These are phyloP conservation scores for Arachis hypogaea DNA, from an alignment of 306 rosid genomes.

Conservation along the genomic window DNA sequence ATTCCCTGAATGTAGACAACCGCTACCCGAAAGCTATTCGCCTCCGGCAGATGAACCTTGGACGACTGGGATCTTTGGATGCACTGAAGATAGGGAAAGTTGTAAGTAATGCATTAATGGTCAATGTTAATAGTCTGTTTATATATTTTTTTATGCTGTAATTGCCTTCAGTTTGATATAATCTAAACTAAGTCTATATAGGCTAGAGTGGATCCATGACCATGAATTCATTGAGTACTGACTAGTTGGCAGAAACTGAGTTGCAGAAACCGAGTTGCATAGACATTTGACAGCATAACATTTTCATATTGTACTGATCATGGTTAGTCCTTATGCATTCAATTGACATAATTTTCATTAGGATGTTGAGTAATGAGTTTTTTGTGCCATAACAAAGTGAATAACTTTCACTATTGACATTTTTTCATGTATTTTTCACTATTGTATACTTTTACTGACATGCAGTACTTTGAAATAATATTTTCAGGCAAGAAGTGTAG, in stretches of 20 bases:
- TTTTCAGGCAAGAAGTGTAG: too few species aligned
- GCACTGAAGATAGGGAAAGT: conserved; percentile 84
- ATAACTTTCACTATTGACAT: too few species aligned
- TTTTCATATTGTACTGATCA: too few species aligned
- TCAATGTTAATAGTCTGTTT: conserved; percentile 20
- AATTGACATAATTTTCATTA: too few species aligned
- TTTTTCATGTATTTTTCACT: too few species aligned
- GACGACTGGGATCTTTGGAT: conserved; percentile 93
- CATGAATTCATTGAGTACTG: conserved; percentile 17
- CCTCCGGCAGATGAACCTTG: conserved; percentile 96
- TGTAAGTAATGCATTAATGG: conserved; percentile 60
- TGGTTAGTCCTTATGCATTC: too few species aligned
- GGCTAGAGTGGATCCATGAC: conserved; percentile 12
- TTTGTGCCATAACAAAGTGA: too few species aligned
- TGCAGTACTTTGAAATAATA: too few species aligned
- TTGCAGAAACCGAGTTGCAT: too few species aligned
- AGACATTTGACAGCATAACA: conserved; percentile 3
- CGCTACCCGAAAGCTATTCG: conserved; percentile 88
- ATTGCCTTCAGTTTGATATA: not conserved
- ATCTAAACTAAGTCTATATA: not conserved
- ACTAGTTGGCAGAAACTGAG: not conserved
- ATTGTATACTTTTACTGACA: too few species aligned
- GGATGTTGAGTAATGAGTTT: too few species aligned
- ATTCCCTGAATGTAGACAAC: conserved; percentile 78
- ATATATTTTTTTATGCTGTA: not conserved